Conservation (phyloP, 805 yeast genomes). For the Zygosaccharomyces bisporus region DNA sequence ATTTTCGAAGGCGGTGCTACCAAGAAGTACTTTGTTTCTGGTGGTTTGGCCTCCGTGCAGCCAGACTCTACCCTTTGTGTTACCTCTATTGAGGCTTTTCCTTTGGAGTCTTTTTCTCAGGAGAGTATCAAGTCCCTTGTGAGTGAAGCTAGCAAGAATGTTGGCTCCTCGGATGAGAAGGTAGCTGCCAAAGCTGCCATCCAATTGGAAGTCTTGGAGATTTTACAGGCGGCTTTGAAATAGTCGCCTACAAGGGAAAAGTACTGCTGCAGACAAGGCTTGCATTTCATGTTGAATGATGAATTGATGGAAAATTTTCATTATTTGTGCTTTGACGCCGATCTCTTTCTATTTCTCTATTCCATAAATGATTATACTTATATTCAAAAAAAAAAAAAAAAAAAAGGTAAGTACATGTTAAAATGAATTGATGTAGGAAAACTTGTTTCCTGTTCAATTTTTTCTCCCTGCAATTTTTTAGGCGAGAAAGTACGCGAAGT, state of each 20-base stretch:
- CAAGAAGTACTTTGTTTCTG: slow-evolving; percentile 83
- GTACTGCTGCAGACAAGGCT: neutral
- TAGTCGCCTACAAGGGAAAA: slow-evolving; percentile 8
- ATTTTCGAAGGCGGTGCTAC: slow-evolving; percentile 74
- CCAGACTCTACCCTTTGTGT: slow-evolving; percentile 89
- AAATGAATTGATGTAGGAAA: neutral
- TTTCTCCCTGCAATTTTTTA: neutral
- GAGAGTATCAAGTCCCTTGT: slow-evolving; percentile 75
- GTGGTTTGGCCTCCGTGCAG: slow-evolving; percentile 94
- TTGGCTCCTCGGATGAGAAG: slow-evolving; percentile 75
- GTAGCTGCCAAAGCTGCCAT: slow-evolving; percentile 93
- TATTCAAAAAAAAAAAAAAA: slow-evolving; percentile 1
- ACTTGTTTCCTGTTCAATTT: neutral
- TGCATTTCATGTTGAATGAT: neutral
- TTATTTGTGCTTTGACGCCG: neutral
- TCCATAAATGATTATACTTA: slow-evolving; percentile 6
- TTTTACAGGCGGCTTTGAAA: slow-evolving; percentile 55
- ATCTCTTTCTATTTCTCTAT: neutral
- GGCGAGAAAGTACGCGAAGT: slow-evolving; percentile 3
- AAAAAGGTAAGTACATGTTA: slow-evolving; percentile 2
- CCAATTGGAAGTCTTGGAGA: slow-evolving; percentile 94
- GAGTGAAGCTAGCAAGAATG: slow-evolving; percentile 92
- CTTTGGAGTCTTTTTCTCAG: slow-evolving; percentile 79
- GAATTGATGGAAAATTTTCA: neutral
- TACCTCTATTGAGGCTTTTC: slow-evolving; percentile 93